Evolutionary conservation across 2,329 filamentous ascomycete genomes (phyloP).

Genomic region (Setomelanomma holmii): DNA sequence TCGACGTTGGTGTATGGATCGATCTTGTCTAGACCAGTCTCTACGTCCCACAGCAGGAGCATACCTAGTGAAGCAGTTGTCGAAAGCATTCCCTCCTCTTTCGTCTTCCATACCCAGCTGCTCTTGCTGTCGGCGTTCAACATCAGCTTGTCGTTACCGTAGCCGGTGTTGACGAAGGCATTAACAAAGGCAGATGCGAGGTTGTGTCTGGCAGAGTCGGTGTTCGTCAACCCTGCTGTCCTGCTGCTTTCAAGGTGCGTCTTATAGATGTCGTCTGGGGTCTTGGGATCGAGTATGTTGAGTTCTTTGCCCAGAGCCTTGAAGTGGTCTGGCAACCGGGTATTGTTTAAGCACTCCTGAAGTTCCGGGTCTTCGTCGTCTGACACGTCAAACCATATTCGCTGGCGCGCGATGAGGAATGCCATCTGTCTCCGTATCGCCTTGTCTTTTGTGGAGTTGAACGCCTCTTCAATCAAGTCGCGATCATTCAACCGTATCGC

Average conservation of each 20-base stretch:
- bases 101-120: constrained; percentile 99
- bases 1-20: constrained; percentile 89
- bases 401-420: constrained; percentile 89
- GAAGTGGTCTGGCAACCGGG: constrained; percentile 88
- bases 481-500: constrained; percentile 92
- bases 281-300: constrained; percentile 95
- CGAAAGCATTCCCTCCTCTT: constrained; percentile 96
- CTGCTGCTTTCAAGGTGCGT: constrained; percentile 95
- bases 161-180: constrained; percentile 94
- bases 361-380: constrained; percentile 78
- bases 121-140: constrained; percentile 81
- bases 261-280: constrained; percentile 99
- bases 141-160: constrained; percentile 98
- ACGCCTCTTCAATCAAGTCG: constrained; percentile 81
- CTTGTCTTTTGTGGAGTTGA: constrained; percentile 79
- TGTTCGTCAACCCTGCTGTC: constrained; percentile 89
- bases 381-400: constrained; percentile 79
- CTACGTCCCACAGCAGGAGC: constrained; percentile 91
- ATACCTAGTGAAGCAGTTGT: constrained; percentile 94
- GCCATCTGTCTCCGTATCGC: constrained; percentile 91
- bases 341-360: constrained; percentile 84
- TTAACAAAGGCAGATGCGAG: constrained; percentile 96
- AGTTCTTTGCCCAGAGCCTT: constrained; percentile 93
- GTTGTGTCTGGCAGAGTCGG: constrained; percentile 95
- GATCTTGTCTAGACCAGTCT: constrained; percentile 89